These are phyloP conservation scores for Schizopora paradoxa DNA, from an alignment of 1,284 basidiomycete genomes.

Conservation along the genomic window DNA sequence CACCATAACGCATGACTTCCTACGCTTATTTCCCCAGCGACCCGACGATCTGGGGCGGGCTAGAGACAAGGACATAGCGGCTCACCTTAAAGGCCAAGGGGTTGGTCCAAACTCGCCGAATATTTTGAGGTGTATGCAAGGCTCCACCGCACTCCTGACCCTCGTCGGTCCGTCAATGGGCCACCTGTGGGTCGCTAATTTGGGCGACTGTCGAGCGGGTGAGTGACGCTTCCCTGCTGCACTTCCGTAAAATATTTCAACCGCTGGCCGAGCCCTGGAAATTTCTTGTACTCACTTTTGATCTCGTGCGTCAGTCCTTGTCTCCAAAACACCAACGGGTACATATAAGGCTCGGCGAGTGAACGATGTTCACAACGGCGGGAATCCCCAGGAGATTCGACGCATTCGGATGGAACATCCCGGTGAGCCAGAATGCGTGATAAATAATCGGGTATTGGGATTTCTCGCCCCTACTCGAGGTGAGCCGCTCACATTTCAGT, in stretches of 20 bases:
- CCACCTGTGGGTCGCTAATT: conserved; percentile 60
- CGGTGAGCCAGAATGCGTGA: conserved; percentile 44
- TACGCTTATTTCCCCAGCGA: conserved; percentile 38
- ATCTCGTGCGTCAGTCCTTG: conserved; percentile 37
- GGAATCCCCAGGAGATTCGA: conserved; percentile 41
- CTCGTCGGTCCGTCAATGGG: conserved; percentile 45
- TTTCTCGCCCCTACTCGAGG: conserved; percentile 64
- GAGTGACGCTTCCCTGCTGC: conserved; percentile 20
- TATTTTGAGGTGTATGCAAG: conserved; percentile 48
- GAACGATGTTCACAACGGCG: conserved; percentile 53
- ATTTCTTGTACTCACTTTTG: neutral
- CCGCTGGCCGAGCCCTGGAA: conserved; percentile 8
- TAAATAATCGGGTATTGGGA: conserved; percentile 53
- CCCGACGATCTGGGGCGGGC: conserved; percentile 23
- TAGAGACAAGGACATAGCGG: conserved; percentile 23
- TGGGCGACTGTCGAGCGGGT: conserved; percentile 65
- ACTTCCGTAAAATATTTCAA: conserved; percentile 2
- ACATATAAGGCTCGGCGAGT: conserved; percentile 40
- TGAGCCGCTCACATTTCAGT: conserved; percentile 30
- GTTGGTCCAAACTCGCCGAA: conserved; percentile 27
- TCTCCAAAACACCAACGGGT: conserved; percentile 32
- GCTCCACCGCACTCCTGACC: conserved; percentile 55
- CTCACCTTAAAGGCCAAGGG: conserved; percentile 24
- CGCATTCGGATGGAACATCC: conserved; percentile 50
- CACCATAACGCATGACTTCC: conserved; percentile 40